phyloP scores from a whole-genome alignment of 2,329 filamentous ascomycete genomes.

The Shiraia bambusicola region DNA sequence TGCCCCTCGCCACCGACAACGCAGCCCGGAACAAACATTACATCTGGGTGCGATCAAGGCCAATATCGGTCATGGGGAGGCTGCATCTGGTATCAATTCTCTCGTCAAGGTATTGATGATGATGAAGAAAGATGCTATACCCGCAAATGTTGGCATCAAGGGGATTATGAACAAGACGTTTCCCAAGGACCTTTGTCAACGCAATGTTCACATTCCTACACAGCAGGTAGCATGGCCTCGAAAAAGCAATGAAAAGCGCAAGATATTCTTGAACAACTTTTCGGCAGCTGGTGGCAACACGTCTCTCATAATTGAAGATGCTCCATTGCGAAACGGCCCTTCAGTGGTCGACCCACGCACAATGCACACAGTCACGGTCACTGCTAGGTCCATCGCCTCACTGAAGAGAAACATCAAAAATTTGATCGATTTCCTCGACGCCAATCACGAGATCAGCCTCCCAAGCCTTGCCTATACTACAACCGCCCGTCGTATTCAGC shows the following conservation, averaged over 20 bases:
- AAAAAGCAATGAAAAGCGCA: slow-evolving; percentile 51
- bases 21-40: slow-evolving; percentile 52
- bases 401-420: slow-evolving; percentile 55
- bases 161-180: slow-evolving; percentile 58
- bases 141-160: slow-evolving; percentile 58
- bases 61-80: slow-evolving; percentile 58
- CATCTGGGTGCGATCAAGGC: slow-evolving; percentile 59
- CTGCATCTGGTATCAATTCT: slow-evolving; percentile 57
- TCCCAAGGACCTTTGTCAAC: slow-evolving; percentile 54
- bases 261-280: slow-evolving; percentile 57
- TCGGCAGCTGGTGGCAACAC: slow-evolving; percentile 58
- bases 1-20: slow-evolving; percentile 55
- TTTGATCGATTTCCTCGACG: slow-evolving; percentile 49
- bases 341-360: slow-evolving; percentile 48
- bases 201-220: slow-evolving; percentile 55
- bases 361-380: slow-evolving; percentile 52
- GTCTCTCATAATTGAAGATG: slow-evolving; percentile 55
- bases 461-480: slow-evolving; percentile 54
- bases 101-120: slow-evolving; percentile 57
- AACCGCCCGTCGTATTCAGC: slow-evolving; percentile 56
- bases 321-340: slow-evolving; percentile 47
- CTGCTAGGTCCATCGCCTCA: slow-evolving; percentile 54
- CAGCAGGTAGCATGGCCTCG: slow-evolving; percentile 50
- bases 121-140: slow-evolving; percentile 57
- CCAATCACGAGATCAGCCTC: slow-evolving; percentile 49